Evolutionary conservation across 1,284 basidiomycete species (phyloP).

Genomic region (Rhodotorula sp.): DNA sequence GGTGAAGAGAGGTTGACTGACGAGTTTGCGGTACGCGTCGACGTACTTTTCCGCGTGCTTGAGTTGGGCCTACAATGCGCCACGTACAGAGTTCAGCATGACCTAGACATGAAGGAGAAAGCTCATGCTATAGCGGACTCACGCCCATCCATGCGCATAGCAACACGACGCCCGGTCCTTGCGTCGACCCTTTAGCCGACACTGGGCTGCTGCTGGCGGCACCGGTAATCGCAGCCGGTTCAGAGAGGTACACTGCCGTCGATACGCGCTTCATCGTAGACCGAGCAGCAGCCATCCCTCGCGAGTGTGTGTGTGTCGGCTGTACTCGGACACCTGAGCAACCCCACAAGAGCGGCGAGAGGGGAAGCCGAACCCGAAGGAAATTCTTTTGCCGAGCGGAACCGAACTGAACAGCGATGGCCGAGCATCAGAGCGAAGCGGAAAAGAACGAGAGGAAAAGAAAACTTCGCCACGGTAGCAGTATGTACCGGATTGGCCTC

Average conservation of each 20-base stretch:
- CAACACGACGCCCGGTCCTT: conserved; percentile 5
- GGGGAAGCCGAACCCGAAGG: too few relatives aligned
- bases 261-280: conserved; percentile 15
- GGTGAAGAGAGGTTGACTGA: neutral
- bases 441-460: too few relatives aligned
- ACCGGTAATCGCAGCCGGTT: neutral
- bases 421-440: too few relatives aligned
- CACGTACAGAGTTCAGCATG: too few relatives aligned
- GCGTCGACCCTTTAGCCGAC: neutral
- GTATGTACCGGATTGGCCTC: too few relatives aligned
- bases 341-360: too few relatives aligned
- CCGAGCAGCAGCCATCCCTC: conserved; percentile 1
- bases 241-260: conserved; percentile 16
- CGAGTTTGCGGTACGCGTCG: conserved; percentile 16
- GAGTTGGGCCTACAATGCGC: conserved; percentile 33
- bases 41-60: conserved; percentile 34
- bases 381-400: too few relatives aligned
- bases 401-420: too few relatives aligned
- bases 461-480: too few relatives aligned
- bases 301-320: too few relatives aligned
- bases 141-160: conserved; percentile 25
- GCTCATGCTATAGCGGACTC: neutral
- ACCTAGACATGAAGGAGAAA: fast-evolving
- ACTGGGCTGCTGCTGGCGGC: neutral
- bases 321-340: too few relatives aligned